Evolutionary conservation across 805 yeast species (phyloP), one percentile per base, ranked within the genome.

Genomic region (Teunomyces panamensis): DNA sequence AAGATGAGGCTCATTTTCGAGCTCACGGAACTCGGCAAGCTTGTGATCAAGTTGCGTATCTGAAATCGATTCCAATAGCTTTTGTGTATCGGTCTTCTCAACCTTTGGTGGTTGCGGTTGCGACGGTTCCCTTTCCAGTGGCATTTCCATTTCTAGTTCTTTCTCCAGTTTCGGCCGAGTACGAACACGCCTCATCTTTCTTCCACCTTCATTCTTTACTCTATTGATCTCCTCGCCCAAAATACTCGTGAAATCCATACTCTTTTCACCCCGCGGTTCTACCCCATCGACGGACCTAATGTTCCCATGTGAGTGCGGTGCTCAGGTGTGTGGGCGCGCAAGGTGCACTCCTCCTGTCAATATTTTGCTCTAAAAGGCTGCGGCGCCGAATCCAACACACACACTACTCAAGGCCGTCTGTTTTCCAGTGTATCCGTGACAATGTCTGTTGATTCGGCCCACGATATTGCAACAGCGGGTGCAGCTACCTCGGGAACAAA

Each of bases 231-330:
- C 85, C 26, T 66, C 60, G 1, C 73, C 55, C 45, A 81, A 67
- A 62, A 80, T 52, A 33, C 67, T 64, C 9, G 78, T 67, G 49
- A 80, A 73, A 56, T 79, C 77, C 84, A 80, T 80, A 4, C 10
- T n/a, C 9, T 7, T 36, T 11, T 17, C n/a, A 10, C 39, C 11
- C 39, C 27, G 39, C 13, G 28, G 13, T 35, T 20, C 24, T 34
- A 14, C n/a, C 39, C n/a, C 16, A 32, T 17, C 36, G 7, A 9
- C 3, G 16, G 16, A 2, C 9, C 13, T 34, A 17, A n/a, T 7
- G 34, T 14, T 30, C 9, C 34, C 34, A 13, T 32, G 34, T 30
- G 34, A 13, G 34, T 32, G 34, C 16, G 34, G 17, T 7, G 9
- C 11, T 20, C 24, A 20, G 24, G 24, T 20, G 20, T n/a, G 33